Evolutionary conservation across 192 early-diverging fungal genomes (phyloP).

Genomic region (Kappamyces sp.): DNA sequence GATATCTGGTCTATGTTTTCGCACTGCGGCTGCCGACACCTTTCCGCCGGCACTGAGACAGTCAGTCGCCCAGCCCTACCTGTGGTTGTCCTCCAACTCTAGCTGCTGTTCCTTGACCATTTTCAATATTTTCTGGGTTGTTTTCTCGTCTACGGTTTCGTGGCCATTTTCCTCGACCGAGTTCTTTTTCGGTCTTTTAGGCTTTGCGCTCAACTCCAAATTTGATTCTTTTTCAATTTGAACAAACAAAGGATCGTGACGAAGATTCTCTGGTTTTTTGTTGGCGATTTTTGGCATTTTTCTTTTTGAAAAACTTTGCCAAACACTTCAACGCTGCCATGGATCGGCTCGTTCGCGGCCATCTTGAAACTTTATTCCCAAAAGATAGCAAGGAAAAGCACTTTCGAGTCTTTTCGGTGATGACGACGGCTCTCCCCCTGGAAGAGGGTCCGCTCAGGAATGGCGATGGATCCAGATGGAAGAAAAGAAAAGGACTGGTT

Average conservation of each 20-base stretch:
- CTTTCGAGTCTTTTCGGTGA: not conserved
- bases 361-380: not conserved
- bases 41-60: conserved; percentile 12
- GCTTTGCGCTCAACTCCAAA: conserved; percentile 31
- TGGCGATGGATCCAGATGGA: conserved; percentile 1
- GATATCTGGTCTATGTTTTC: conserved; percentile 9
- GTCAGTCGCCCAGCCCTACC: not conserved
- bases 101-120: conserved; percentile 89
- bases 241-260: conserved; percentile 83
- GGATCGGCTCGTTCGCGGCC: not conserved
- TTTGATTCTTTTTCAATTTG: conserved; percentile 59
- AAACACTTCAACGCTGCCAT: conserved; percentile 1
- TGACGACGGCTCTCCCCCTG: not conserved
- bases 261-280: conserved; percentile 18
- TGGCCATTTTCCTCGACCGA: not conserved
- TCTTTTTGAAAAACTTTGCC: not conserved
- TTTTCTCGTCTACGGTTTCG: conserved; percentile 70
- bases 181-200: conserved; percentile 12
- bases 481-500: conserved; percentile 5
- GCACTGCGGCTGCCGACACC: not conserved
- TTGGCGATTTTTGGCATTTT: conserved; percentile 16
- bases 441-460: not conserved
- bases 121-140: conserved; percentile 80
- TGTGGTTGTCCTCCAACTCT: conserved; percentile 58
- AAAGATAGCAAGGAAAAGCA: not conserved